Evolutionary conservation across 352 stramenopile species (phyloP).

Genomic region (Globisporangium iwayamae): DNA sequence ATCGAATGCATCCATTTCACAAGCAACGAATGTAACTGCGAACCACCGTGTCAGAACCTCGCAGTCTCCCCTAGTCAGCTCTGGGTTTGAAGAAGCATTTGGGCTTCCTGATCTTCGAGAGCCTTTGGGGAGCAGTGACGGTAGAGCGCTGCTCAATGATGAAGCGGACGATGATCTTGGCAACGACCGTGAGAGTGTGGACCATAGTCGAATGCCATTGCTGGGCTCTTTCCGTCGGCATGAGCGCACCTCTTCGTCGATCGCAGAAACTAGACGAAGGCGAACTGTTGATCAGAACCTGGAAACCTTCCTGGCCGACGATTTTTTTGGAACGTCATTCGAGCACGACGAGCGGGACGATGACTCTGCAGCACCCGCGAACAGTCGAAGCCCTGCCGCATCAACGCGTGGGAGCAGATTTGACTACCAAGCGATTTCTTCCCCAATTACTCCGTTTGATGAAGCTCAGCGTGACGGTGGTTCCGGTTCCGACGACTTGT

Average conservation of each 20-base stretch:
- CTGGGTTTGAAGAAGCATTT: constrained; percentile 39
- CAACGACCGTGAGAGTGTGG: constrained; percentile 27
- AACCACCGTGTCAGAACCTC: constrained; percentile 17
- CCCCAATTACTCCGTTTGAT: constrained; percentile 19
- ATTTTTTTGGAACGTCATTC: constrained; percentile 71
- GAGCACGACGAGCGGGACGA: constrained; percentile 24
- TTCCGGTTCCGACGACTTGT: constrained; percentile 8
- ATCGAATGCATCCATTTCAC: constrained; percentile 9
- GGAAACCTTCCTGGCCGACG: constrained; percentile 49
- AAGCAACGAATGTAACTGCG: constrained; percentile 3
- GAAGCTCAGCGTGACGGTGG: constrained; percentile 1
- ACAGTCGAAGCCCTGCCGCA: constrained; percentile 11
- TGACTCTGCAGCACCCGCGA: constrained; percentile 13
- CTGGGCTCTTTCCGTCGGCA: constrained; percentile 38
- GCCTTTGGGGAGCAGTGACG: constrained; percentile 19
- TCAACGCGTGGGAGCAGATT: not conserved
- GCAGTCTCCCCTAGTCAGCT: constrained; percentile 21
- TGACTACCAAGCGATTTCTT: constrained; percentile 20
- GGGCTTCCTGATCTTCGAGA: constrained; percentile 29
- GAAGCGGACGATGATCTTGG: constrained; percentile 22
- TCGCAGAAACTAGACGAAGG: constrained; percentile 20
- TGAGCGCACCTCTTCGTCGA: constrained; percentile 17
- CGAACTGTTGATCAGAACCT: constrained; percentile 33
- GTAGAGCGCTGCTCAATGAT: constrained; percentile 30
- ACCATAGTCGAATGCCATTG: constrained; percentile 60